These are phyloP conservation scores for Pichia heedii DNA, from an alignment of 805 yeast species.

Conservation along the genomic window DNA sequence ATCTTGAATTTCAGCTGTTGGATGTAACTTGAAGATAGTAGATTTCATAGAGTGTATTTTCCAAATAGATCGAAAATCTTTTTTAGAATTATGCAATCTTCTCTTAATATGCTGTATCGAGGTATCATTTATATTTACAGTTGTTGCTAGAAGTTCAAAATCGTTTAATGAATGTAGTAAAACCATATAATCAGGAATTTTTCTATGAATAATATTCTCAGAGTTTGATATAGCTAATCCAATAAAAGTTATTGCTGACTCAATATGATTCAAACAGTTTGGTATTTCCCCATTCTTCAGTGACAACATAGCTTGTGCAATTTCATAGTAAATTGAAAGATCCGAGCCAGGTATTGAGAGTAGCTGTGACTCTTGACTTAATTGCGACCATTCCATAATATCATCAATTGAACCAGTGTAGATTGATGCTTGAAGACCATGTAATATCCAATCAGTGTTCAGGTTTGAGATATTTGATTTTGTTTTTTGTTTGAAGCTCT, in stretches of 20 bases:
- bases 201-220: slow-evolving; percentile 41
- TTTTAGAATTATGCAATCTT: slow-evolving; percentile 19
- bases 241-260: slow-evolving; percentile 46
- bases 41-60: slow-evolving; percentile 36
- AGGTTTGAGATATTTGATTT: background rate
- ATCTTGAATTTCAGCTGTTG: slow-evolving; percentile 14
- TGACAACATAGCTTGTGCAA: slow-evolving; percentile 55
- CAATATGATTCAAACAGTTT: slow-evolving; percentile 33
- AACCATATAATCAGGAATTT: slow-evolving; percentile 39
- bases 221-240: slow-evolving; percentile 50
- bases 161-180: slow-evolving; percentile 57
- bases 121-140: slow-evolving; percentile 11
- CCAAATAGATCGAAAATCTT: slow-evolving; percentile 38
- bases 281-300: slow-evolving; percentile 28
- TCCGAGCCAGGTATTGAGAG: slow-evolving; percentile 39
- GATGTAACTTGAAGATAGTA: slow-evolving; percentile 26
- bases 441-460: slow-evolving; percentile 42
- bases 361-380: slow-evolving; percentile 33
- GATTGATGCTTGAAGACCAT: slow-evolving; percentile 72
- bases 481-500: slow-evolving; percentile 19
- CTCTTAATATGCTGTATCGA: slow-evolving; percentile 13
- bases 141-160: slow-evolving; percentile 32
- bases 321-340: slow-evolving; percentile 48
- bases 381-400: slow-evolving; percentile 49
- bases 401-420: slow-evolving; percentile 46